Evolutionary conservation across 108 stramenopile species (phyloP), one percentile per base, ranked within the genome.

Genomic region (Parmales sp.): DNA sequence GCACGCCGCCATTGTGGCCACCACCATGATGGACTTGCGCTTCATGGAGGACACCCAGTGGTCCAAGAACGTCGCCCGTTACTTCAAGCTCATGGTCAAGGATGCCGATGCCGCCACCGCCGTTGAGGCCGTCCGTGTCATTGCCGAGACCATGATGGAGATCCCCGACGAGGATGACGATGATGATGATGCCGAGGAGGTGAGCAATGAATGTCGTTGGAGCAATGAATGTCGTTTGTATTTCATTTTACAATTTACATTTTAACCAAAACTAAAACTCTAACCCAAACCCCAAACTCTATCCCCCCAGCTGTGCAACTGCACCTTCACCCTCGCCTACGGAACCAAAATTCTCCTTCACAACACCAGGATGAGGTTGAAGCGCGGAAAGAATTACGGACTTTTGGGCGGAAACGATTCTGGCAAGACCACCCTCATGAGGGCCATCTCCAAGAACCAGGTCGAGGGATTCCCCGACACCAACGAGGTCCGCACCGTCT

Each of bases 311-410:
- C 82, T 99, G 34, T 99, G 96, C 80, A 95, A 99, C 91, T 97
- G 96, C 81, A 86, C 89, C 64, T 99, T 99, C 83, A 96, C 98
- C 41, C 87, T 99, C 51, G 98, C 98, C 13, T 99, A 98, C 88
- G 98, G 96, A 81, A 97, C 98, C 69, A 97, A 97, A 80, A 96
- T 99, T 79, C 90, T 98, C 60, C 90, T 99, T 36, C 95, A 98
- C 92, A 98, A 99, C 86, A 97, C 98, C 51, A 92, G 89, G 75
- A 94, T 99, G 95, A 85, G 82, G 79, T 82, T 99, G 49, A 94
- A 94, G 70, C 88, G 98, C 63, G 96, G 95, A 71, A 86, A 90
- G 70, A 88, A 89, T 66, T 98, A 99, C 80, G 98, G 98, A 74
- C 90, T 99, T 65, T 82, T 99, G 20, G 98, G 96, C 72, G 86